These are phyloP conservation scores for Sisymbrium altissimum DNA, from an alignment of 345 rosid genomes.

Conservation along the genomic window DNA sequence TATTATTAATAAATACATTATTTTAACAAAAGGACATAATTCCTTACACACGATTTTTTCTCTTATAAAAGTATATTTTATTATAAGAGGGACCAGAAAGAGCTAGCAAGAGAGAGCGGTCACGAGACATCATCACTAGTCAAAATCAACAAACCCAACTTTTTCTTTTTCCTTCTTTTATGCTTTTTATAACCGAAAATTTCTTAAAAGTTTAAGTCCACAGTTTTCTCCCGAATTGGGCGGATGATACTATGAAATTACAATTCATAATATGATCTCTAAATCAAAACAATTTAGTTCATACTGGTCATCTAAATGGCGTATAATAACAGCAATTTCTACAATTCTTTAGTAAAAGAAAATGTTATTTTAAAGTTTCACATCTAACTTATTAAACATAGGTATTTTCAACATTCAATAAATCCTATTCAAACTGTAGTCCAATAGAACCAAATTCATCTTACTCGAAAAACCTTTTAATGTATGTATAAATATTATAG, in stretches of 20 bases:
- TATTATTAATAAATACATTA: not conserved
- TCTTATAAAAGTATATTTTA: slow-evolving; percentile 12
- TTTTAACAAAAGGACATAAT: slow-evolving; percentile 21
- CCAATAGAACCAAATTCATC: not conserved
- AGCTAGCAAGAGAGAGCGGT: slow-evolving; percentile 30
- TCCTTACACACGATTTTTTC: slow-evolving; percentile 30
- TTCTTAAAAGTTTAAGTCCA: slow-evolving; percentile 7
- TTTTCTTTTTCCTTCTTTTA: slow-evolving; percentile 22
- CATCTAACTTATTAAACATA: not conserved
- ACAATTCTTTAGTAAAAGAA: not conserved
- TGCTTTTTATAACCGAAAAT: slow-evolving; percentile 8
- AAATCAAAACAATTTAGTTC: not conserved
- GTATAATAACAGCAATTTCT: not conserved
- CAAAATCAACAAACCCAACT: slow-evolving; percentile 34
- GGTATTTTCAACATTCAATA: not conserved
- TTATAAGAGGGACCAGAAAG: slow-evolving; percentile 31
- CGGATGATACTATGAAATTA: not conserved
- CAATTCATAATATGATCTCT: not conserved
- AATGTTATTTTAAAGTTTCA: not conserved
- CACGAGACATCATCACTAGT: slow-evolving; percentile 40
- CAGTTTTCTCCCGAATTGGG: slow-evolving; percentile 8
- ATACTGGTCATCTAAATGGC: not conserved
- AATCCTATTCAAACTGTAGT: not conserved
- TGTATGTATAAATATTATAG: not conserved
- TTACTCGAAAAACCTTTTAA: not conserved